Evolutionary conservation across 345 rosid genomes (phyloP), one percentile per base, ranked within the genome.

Genomic region (Aquilaria sinensis): DNA sequence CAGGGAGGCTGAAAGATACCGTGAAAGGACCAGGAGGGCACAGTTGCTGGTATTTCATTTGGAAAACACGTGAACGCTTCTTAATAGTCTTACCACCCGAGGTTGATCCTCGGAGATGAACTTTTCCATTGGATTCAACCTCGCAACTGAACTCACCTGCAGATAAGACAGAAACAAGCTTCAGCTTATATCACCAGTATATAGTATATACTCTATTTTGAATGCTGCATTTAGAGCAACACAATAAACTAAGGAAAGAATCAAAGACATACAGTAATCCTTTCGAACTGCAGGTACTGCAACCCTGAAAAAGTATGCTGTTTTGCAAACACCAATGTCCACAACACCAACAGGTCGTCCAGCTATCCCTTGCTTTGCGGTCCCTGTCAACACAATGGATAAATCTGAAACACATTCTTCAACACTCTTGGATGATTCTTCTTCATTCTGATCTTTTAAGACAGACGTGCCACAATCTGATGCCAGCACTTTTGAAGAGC

Each of bases 141-240:
- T 79, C 83, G 49, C 96, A 88, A 56, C 80, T 83, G 71, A 88
- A 72, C 7, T 81, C 67, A 68, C 84, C 96, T 85, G 78, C 59
- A 29, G 6, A 12, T 54, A 23, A 54, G 2, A 13, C 5, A 48
- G 4, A 49, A 31, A 46, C 30, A 52, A n/a, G 23, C 56, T 52
- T 52, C 23, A n/a, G 56, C n/a, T n/a, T 31, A 52, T 13, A 3
- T 9, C 30, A 14, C 56, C 16, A 12, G 10, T 6, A 9, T 54
- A 4, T 5, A 30, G 3, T 54, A 11, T 12, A 31, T 23, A 54
- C 13, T 9, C 32, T 3, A 11, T 23, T 51, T 51, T 51, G 55
- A 37, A 13, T 51, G 16, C 5, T 4, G 23, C 3, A 50, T 5
- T 10, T 50, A 50, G 53, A 50, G 14, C 53, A 50, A 50, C 11